Base-by-base conservation (phyloP, 345 rosid species). In the Clausena lansium region DNA sequence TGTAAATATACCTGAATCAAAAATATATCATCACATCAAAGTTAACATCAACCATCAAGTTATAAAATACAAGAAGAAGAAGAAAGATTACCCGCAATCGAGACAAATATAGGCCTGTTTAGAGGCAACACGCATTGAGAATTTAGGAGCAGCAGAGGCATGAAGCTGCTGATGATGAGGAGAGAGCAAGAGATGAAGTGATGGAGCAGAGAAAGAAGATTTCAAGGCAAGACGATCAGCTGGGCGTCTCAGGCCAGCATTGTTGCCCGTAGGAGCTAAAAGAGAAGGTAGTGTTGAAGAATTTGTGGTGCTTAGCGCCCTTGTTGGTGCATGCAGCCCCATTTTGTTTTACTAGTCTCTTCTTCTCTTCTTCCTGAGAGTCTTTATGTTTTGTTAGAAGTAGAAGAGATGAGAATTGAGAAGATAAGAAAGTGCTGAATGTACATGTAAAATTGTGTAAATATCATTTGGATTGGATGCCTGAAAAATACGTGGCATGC, bases 101-200 rank as follows among this genome's bases (percentile, higher is more conserved):
- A 98, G 93, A 81, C 98, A 95, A 36, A 95, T 93, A 77, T 92
- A 93, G 54, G 97, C 86, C 85, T 93, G 92, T 81, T 92, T 92
- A 81, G 98, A 86, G 77, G 95, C 88, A 50, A 84, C 87, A 73
- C 98, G 98, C 96, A 92, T 91, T 89, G 90, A 85, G 84, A 88
- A 79, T 70, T 77, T 90, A 17, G 93, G 87, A 62, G 92, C 62
- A 72, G 85, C 70, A 68, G 86, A 80, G 33, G 85, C 71, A 59
- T 68, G 73, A 72, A 71, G 74, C 75, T 82, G 77, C 27, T 4
- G 71, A n/a, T 60, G 65, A 25, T 19, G 83, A 75, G 88, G 76
- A 77, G 85, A 76, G 76, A 88, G 66, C 73, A 86, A 79, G 70
- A 79, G 83, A 33, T 83, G 84, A 28, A 89, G 82, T n/a, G 92